Evolutionary conservation across 495 filamentous ascomycete species (phyloP).

Genomic region (Aspergillus cavernicola): DNA sequence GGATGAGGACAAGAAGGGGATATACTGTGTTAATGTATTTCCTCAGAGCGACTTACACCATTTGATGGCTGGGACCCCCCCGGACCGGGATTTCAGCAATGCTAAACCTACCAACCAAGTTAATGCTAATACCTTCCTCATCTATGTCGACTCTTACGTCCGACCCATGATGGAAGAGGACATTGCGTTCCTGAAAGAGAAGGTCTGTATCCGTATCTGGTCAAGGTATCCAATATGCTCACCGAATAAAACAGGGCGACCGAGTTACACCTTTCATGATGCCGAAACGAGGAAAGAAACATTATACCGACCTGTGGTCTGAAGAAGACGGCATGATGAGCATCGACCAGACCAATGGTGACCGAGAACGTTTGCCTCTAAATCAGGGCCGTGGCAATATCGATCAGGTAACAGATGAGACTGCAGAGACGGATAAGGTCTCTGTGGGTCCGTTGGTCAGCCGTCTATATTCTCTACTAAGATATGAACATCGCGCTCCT

Average conservation of each 20-base stretch:
- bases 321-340: conserved; percentile 82
- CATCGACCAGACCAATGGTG: conserved; percentile 54
- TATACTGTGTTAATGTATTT: conserved; percentile 82
- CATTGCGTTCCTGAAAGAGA: conserved; percentile 85
- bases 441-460: conserved; percentile 81
- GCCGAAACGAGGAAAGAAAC: conserved; percentile 76
- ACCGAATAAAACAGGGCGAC: conserved; percentile 59
- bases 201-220: conserved; percentile 36
- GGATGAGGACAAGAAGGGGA: conserved; percentile 75
- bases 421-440: conserved; percentile 83
- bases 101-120: conserved; percentile 93
- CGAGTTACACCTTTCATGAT: conserved; percentile 77
- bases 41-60: conserved; percentile 75
- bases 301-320: conserved; percentile 87
- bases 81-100: conserved; percentile 91
- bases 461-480: conserved; percentile 76
- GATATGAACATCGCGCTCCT: conserved; percentile 71
- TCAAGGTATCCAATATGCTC: not conserved
- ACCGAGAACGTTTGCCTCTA: conserved; percentile 61
- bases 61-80: conserved; percentile 81
- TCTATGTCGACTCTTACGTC: conserved; percentile 87
- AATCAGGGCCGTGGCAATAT: conserved; percentile 83
- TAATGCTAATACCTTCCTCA: conserved; percentile 80
- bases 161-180: conserved; percentile 91
- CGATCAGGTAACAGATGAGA: conserved; percentile 79